These are phyloP conservation scores for Botrytis fabae DNA, from an alignment of 2,329 filamentous ascomycete species.

Conservation along the genomic window DNA sequence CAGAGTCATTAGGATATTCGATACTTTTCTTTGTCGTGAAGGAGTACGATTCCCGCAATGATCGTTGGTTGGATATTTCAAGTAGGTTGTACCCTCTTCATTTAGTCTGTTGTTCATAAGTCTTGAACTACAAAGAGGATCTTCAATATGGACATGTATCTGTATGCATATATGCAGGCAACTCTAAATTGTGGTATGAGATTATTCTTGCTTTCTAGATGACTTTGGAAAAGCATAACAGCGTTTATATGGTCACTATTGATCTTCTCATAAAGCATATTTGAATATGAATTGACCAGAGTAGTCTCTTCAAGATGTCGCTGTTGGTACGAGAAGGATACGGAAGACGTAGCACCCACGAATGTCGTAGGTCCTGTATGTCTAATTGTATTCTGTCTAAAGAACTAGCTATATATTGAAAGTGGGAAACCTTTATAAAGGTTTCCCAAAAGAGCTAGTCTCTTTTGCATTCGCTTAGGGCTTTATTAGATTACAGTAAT, in stretches of 20 bases:
- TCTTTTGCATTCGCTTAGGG: too few relatives aligned
- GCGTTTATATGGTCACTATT: neutral
- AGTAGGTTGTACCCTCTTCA: neutral
- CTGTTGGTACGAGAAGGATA: too few relatives aligned
- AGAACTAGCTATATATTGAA: too few relatives aligned
- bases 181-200: neutral
- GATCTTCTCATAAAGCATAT: neutral
- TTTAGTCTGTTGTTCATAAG: neutral
- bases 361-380: too few relatives aligned
- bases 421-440: too few relatives aligned
- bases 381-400: too few relatives aligned
- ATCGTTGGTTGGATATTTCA: neutral
- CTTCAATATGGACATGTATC: neutral
- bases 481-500: too few relatives aligned
- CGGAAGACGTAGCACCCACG: too few relatives aligned
- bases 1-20: neutral
- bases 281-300: neutral
- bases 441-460: too few relatives aligned
- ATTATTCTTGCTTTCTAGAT: neutral
- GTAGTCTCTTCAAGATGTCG: neutral
- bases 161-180: neutral
- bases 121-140: neutral
- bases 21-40: neutral
- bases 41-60: neutral
- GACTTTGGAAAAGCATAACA: neutral